These are phyloP conservation scores for Tolypocladium guangdongense DNA, from an alignment of 2,329 filamentous ascomycete species.

Conservation along the genomic window DNA sequence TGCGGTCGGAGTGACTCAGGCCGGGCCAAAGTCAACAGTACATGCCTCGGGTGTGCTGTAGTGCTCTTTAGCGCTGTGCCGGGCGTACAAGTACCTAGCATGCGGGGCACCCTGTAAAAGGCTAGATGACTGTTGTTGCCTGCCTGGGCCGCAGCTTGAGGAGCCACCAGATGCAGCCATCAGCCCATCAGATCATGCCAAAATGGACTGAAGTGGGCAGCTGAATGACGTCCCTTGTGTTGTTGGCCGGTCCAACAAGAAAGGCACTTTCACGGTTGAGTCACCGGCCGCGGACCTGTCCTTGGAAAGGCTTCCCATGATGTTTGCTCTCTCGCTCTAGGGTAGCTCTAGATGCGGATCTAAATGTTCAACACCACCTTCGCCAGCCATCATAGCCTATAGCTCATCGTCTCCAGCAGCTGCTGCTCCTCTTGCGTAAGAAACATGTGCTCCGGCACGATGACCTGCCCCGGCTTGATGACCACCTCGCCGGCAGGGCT, in stretches of 20 bases:
- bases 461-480: constrained; percentile 21
- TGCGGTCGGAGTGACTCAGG: neutral
- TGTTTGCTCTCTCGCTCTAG: neutral
- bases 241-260: neutral
- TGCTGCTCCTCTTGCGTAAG: constrained; percentile 26
- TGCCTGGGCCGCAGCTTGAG: neutral
- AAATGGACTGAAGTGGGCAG: too few species aligned
- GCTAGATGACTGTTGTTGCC: neutral
- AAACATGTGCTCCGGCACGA: constrained; percentile 23
- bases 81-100: neutral
- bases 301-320: too few species aligned
- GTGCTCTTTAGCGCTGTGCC: neutral
- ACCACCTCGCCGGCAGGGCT: constrained; percentile 18
- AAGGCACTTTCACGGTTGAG: neutral
- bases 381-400: constrained; percentile 14
- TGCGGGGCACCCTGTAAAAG: neutral
- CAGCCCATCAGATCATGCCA: too few species aligned
- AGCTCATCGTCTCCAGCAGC: constrained; percentile 23
- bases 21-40: neutral
- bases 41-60: neutral
- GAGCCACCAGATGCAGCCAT: neutral
- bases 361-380: too few species aligned
- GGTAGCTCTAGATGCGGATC: neutral
- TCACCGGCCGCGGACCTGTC: neutral
- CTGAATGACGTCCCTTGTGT: neutral